Base-by-base conservation (phyloP, 2,329 filamentous ascomycete species). In the Aspergillus thermomutatus region DNA sequence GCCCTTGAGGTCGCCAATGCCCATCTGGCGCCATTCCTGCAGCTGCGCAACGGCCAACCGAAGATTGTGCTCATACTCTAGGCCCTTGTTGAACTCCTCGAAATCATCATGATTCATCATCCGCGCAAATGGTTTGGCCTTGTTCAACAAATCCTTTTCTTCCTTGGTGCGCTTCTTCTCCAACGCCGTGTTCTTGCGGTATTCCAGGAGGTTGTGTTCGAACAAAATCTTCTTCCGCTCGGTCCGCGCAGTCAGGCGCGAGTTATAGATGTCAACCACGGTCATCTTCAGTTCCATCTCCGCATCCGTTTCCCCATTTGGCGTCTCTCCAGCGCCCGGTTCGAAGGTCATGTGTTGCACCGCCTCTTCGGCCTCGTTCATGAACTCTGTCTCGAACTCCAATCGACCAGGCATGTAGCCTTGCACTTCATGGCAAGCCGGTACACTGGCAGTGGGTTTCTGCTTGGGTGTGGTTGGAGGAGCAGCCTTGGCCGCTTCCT, bases 271-370 rank as follows among this genome's bases (percentile, higher is more conserved):
- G 63, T 96, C 92, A 87, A 99, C 97, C 21, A 99, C 92, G 0
- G 92, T 96, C 77, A 97, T 86, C 80, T 99, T 99, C 48, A 99
- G 83, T 62, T 97, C 92, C 83, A 96, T 96, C 74, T 99, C 94
- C 0, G 94, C 92, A 66, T 99, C 94, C 56, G 95, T 80, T 69
- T 95, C 88, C 59, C 90, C 89, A 0, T 92, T 96, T 1, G 89
- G 87, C 68, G 96, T 96, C 64, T 96, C 82, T 56, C 94, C 94
- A 75, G 97, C 93, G 26, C 94, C 94, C 0, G 94, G 93, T 56
- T 97, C 93, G 68, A 99, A 99, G 62, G 95, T 90, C 92, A 99
- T 97, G 61, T 96, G 87, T 72, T 99, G 94, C 2, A 99, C 94
- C 0, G 93, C 93, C 76, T 97, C 95, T 77, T 99, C 94, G 0